Evolutionary conservation across 441 rosid genomes (phyloP), one percentile per base, ranked within the genome.

Genomic region (Gossypium trilobum): DNA sequence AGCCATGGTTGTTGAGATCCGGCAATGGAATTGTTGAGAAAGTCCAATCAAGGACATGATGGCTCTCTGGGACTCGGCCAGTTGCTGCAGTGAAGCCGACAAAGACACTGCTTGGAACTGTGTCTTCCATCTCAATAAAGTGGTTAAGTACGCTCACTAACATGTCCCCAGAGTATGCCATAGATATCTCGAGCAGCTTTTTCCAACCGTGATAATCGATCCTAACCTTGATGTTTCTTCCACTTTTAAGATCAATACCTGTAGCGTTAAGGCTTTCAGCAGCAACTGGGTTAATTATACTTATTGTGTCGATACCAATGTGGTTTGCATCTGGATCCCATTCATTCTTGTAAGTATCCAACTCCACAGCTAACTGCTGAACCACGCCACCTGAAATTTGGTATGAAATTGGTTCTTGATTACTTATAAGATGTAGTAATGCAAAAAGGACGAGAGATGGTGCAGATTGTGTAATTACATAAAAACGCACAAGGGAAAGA

Each of bases 71-170:
- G 58, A 17, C 54, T 22, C 60, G 20, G 5, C 87, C 83, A 0
- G 84, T 78, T 20, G 85, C 65, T 11, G 78, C 84, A n/a, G 85
- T 78, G 67, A 84, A 82, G 11, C 84, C 84, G 1, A 75, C 74
- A 3, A 76, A 82, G 27, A 82, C 77, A 2, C 74, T 52, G 4
- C 44, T 58, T 5, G 76, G 85, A 73, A 82, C 78, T 0, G 36
- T 57, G 10, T 72, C 63, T 0, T 73, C 57, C 78, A 84, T 56
- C 68, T 22, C 68, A 19, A 84, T 78, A 0, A 81, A 77, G 9
- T 80, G 81, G 69, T 76, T 76, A n/a, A 80, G 78, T 36, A 80
- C 29, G 17, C 76, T 73, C 39, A 55, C 16, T 0, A 82, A 65
- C 17, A 70, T 64, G 8, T 78, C 51, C 17, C 84, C 82, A 9